Percentiles rank a stretch among this genome's conserved stretches.
These are phyloP conservation scores for Eruca vesicaria DNA, from an alignment of 441 rosid genomes.

Conservation along the genomic window DNA sequence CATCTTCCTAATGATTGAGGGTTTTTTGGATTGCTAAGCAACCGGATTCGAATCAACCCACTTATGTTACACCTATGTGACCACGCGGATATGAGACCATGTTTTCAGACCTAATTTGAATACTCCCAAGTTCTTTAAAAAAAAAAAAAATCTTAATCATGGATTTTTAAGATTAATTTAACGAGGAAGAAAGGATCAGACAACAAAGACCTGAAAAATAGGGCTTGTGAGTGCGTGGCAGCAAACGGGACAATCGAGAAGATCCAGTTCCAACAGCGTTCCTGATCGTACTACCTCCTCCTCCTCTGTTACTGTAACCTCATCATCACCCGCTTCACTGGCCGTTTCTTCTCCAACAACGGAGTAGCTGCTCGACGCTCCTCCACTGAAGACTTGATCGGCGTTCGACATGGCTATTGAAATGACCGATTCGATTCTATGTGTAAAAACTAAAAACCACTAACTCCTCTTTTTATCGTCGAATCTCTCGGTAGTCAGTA, in stretches of 20 bases:
- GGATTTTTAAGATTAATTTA: too few relatives aligned
- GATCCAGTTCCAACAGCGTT: conserved; percentile 41
- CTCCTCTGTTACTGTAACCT: not conserved
- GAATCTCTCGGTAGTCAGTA: not conserved
- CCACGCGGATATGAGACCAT: too few relatives aligned
- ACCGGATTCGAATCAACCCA: too few relatives aligned
- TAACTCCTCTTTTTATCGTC: not conserved
- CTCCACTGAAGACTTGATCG: not conserved
- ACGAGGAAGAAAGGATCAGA: not conserved
- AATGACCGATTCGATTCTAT: not conserved
- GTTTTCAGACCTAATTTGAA: too few relatives aligned
- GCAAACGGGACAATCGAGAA: conserved; percentile 30
- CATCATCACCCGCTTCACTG: not conserved
- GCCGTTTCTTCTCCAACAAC: not conserved
- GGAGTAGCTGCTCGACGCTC: not conserved
- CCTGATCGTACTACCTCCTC: conserved; percentile 14
- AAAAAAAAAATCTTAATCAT: too few relatives aligned
- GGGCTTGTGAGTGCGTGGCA: conserved; percentile 37
- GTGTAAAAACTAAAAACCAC: not conserved
- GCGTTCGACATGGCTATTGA: not conserved
- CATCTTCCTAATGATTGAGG: too few relatives aligned
- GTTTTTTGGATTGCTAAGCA: too few relatives aligned
- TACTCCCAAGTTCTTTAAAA: too few relatives aligned
- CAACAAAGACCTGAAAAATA: conserved; percentile 42
- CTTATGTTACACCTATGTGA: too few relatives aligned